Conservation (phyloP, 2,329 filamentous ascomycete species). For the Xylaria sp. region DNA sequence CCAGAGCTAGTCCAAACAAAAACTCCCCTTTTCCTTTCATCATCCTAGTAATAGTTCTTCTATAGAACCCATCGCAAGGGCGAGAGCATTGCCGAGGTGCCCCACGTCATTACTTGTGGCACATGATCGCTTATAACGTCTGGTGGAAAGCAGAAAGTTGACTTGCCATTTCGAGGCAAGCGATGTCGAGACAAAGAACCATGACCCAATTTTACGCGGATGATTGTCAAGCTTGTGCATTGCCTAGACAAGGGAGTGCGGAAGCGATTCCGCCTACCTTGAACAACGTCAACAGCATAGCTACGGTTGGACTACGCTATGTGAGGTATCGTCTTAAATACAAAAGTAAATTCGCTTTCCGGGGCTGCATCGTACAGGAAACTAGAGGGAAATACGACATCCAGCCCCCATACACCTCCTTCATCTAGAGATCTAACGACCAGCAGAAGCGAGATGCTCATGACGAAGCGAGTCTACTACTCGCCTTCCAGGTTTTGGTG, state of each 20-base stretch:
- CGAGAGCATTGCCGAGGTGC: constrained; percentile 28
- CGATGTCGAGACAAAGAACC: constrained; percentile 3
- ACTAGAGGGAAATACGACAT: neutral
- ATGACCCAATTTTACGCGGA: constrained; percentile 16
- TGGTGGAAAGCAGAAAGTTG: neutral
- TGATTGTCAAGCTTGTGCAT: constrained; percentile 1
- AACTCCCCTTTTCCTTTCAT: neutral
- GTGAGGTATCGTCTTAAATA: neutral
- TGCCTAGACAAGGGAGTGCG: constrained; percentile 15
- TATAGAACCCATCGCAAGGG: constrained; percentile 4
- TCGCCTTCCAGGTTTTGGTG: neutral
- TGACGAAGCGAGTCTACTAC: neutral
- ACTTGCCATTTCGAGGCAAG: constrained; percentile 32
- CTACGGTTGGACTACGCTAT: too few relatives aligned
- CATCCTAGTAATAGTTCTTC: constrained; percentile 17
- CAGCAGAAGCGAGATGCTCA: neutral
- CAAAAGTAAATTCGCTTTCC: neutral
- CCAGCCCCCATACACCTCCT: neutral
- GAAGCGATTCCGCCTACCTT: constrained; percentile 23
- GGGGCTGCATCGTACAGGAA: neutral
- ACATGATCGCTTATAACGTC: constrained; percentile 16
- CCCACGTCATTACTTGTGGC: constrained; percentile 26
- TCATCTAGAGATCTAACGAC: neutral
- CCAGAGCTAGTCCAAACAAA: neutral
- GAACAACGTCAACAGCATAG: neutral